A percentile compares a stretch with the other conserved stretches of the same genome.
phyloP scores from a whole-genome alignment of 2,329 filamentous ascomycete genomes.

The Penicillium sp. region DNA sequence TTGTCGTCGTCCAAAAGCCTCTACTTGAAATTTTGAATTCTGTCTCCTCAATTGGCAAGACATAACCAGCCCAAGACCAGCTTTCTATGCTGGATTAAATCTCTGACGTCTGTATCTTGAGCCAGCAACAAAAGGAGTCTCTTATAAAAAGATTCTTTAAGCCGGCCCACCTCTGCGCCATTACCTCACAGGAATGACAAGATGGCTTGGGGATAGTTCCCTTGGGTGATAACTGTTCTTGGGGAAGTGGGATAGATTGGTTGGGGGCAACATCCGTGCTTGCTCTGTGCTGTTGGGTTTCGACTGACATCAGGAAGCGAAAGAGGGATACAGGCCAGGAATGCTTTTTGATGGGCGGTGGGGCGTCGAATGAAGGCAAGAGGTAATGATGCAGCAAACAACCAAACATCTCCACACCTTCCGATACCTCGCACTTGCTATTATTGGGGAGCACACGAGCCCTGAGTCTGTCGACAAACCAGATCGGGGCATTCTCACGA shows the following conservation, averaged over 20 bases:
- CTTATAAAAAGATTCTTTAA: not conserved
- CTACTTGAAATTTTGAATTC: slow-evolving; percentile 1
- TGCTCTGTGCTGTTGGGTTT: slow-evolving; percentile 1
- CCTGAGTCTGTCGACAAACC: not conserved
- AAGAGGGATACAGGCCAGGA: not conserved
- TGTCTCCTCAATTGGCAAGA: not conserved
- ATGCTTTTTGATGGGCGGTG: not conserved
- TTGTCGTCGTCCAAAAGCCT: no score
- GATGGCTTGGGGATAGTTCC: not conserved
- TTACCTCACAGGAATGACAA: slow-evolving; percentile 2
- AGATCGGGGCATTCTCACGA: not conserved
- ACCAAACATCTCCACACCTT: slow-evolving; percentile 10
- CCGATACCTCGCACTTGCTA: not conserved
- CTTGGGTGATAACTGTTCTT: slow-evolving; percentile 1
- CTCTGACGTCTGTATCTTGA: slow-evolving; percentile 3
- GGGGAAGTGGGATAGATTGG: slow-evolving; percentile 3
- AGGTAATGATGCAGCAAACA: slow-evolving; percentile 8
- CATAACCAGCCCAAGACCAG: not conserved
- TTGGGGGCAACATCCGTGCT: slow-evolving; percentile 2
- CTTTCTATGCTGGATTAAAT: slow-evolving; percentile 4
- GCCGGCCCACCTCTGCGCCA: not conserved
- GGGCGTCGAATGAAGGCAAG: not conserved
- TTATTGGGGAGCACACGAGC: slow-evolving; percentile 4
- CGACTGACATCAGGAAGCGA: not conserved
- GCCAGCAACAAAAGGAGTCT: slow-evolving; percentile 1